phyloP scores from a whole-genome alignment of 345 rosid genomes.

The Lepidium didymum region DNA sequence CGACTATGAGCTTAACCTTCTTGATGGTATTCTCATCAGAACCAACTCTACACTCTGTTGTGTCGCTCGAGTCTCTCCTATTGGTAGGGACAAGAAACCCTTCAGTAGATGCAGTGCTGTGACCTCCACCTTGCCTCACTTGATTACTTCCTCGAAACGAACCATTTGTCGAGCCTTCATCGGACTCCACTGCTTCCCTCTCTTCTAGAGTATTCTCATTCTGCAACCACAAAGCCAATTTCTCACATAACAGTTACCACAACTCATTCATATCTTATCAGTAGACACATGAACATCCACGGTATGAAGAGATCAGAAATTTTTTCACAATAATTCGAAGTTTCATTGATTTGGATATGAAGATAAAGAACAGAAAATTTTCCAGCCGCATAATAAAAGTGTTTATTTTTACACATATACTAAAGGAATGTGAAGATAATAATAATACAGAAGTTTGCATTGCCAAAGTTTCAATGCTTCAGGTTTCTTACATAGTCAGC shows the following conservation, averaged over 20 bases:
- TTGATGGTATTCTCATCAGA: slow-evolving; percentile 15
- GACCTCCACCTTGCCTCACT: slow-evolving; percentile 29
- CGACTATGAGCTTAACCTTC: slow-evolving; percentile 28
- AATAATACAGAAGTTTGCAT: neutral
- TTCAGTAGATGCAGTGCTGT: slow-evolving; percentile 44
- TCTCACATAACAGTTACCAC: neutral
- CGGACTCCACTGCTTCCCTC: slow-evolving; percentile 51
- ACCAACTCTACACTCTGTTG: slow-evolving; percentile 24
- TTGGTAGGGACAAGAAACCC: slow-evolving; percentile 70
- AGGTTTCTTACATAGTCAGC: slow-evolving; percentile 43
- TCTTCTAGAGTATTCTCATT: slow-evolving; percentile 40
- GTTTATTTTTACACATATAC: neutral
- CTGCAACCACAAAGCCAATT: slow-evolving; percentile 31
- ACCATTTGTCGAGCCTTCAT: slow-evolving; percentile 61
- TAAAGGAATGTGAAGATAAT: neutral
- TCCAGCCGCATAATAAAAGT: neutral
- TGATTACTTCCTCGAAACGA: slow-evolving; percentile 49
- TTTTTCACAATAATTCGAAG: neutral
- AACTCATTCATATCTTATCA: neutral
- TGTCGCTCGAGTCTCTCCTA: slow-evolving; percentile 37
- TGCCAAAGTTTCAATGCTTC: neutral
- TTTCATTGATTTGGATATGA: neutral
- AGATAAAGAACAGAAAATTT: neutral
- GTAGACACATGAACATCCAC: neutral
- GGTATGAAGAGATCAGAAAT: neutral